These are phyloP conservation scores for Pichia sp. DNA, from an alignment of 1,139 yeast genomes.

Conservation along the genomic window DNA sequence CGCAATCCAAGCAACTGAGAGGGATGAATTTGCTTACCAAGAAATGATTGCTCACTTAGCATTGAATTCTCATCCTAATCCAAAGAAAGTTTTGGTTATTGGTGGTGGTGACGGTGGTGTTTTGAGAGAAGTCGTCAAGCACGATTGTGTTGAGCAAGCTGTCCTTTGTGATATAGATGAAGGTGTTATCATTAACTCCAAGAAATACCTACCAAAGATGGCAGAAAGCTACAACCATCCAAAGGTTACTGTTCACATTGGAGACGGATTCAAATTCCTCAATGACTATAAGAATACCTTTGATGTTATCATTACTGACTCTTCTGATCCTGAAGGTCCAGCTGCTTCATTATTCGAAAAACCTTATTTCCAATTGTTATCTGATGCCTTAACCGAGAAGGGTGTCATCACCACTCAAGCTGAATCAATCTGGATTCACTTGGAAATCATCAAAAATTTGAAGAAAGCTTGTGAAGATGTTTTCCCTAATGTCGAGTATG, in stretches of 20 bases:
- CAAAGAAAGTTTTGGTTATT: conserved; percentile 70
- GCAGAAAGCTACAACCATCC: conserved; percentile 65
- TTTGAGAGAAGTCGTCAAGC: conserved; percentile 76
- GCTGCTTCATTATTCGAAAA: conserved; percentile 85
- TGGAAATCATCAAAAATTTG: conserved; percentile 69
- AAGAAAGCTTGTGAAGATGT: conserved; percentile 68
- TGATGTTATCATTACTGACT: conserved; percentile 89
- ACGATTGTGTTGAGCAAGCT: conserved; percentile 58
- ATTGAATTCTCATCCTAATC: conserved; percentile 64
- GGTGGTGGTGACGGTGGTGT: conserved; percentile 98
- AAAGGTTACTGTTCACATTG: conserved; percentile 64
- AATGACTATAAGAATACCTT: conserved; percentile 53
- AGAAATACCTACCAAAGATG: conserved; percentile 74
- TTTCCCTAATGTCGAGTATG: conserved; percentile 84
- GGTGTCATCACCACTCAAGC: conserved; percentile 86
- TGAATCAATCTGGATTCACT: conserved; percentile 84
- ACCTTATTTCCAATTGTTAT: conserved; percentile 73
- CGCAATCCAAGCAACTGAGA: conserved; percentile 80
- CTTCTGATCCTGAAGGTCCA: conserved; percentile 96
- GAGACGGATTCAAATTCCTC: conserved; percentile 84
- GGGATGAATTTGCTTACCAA: conserved; percentile 86
- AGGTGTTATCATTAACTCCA: conserved; percentile 69
- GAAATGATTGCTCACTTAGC: conserved; percentile 84
- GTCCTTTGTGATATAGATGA: conserved; percentile 89
- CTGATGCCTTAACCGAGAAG: conserved; percentile 69